Evolutionary conservation across 2,329 filamentous ascomycete genomes (phyloP), one percentile per base, ranked within the genome.

Genomic region (Penicillium sp.): DNA sequence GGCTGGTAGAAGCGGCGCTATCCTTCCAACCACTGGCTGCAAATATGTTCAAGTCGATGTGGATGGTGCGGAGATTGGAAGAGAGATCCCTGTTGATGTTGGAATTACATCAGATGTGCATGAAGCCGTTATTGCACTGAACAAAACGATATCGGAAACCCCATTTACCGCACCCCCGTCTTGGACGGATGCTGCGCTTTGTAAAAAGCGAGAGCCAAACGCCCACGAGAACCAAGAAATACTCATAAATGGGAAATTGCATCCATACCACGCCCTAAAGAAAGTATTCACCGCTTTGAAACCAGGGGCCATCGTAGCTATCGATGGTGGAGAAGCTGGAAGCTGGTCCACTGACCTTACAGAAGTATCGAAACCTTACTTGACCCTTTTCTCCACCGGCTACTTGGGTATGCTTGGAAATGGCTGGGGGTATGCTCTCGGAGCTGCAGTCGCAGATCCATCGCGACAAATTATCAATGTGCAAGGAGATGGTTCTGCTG

Each of bases 341-440:
- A 46, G 41, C 12, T 61, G 59, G 61, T 75, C 77, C 40, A 71
- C 71, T 23, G 76, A 76, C 40, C 72, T 78, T 52, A 60, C 62
- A 1, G 69, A 70, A 4, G 63, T 65, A 18, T 76, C 71, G 67
- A 62, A 68, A 2, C 61, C 65, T 2, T 69, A 70, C 54, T 59
- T 61, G 9, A 65, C 67, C 69, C 71, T 43, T 73, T 78, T 43
- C 4, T 39, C 61, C 6, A 62, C 61, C 0, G 61, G 61, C 2
- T 55, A 58, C 42, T 65, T 79, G 1, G 76, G 77, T 2, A 77
- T 78, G 61, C 64, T 78, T 1, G 76, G 76, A 1, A 78, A 75
- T 50, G 76, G 76, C 3, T 79, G 73, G 65, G 76, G 76, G 3
- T 78, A 78, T 55, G 61, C 68, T 1, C 61, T 79, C 2, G 76